Percentiles rank a stretch among this genome's conserved stretches.
These are phyloP conservation scores for Phalaenopsis equestris DNA, from an alignment of 106 monocot genomes.

Conservation along the genomic window DNA sequence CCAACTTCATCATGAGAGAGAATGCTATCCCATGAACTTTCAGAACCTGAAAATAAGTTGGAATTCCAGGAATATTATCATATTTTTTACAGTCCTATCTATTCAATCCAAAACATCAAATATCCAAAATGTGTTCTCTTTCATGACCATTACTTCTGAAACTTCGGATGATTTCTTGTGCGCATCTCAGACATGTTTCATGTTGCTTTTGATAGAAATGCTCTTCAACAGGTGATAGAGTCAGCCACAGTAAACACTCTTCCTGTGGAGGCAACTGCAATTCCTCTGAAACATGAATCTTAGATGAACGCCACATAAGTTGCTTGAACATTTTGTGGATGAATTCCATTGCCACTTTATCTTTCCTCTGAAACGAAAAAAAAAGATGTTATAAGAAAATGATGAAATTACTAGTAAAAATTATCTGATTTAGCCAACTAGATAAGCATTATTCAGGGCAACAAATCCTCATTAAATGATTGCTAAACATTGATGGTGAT, in stretches of 20 bases:
- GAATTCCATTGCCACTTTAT: slow-evolving; percentile 70
- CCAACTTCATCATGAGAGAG: slow-evolving; percentile 62
- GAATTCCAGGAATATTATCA: slow-evolving; percentile 3
- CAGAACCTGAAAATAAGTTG: slow-evolving; percentile 26
- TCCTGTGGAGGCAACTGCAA: slow-evolving; percentile 84
- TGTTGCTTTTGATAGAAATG: slow-evolving; percentile 99
- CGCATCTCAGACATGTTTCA: slow-evolving; percentile 64
- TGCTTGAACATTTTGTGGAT: slow-evolving; percentile 62
- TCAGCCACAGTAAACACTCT: slow-evolving; percentile 65
- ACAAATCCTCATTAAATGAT: background rate
- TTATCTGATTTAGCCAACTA: background rate
- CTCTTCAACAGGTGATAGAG: slow-evolving; percentile 85
- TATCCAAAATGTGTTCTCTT: slow-evolving; percentile 24
- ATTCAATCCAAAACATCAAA: slow-evolving; percentile 3
- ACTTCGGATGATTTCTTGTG: slow-evolving; percentile 59
- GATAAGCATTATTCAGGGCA: background rate
- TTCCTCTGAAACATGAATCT: slow-evolving; percentile 81
- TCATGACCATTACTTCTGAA: slow-evolving; percentile 35
- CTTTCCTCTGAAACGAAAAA: slow-evolving; percentile 39
- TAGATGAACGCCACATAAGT: slow-evolving; percentile 99
- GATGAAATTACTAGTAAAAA: slow-evolving; percentile 7
- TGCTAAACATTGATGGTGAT: background rate
- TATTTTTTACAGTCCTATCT: background rate
- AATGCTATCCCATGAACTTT: slow-evolving; percentile 31
- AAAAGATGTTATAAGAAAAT: slow-evolving; percentile 11